Conservation (phyloP, 768 basidiomycete genomes). For the Suillus americanus region DNA sequence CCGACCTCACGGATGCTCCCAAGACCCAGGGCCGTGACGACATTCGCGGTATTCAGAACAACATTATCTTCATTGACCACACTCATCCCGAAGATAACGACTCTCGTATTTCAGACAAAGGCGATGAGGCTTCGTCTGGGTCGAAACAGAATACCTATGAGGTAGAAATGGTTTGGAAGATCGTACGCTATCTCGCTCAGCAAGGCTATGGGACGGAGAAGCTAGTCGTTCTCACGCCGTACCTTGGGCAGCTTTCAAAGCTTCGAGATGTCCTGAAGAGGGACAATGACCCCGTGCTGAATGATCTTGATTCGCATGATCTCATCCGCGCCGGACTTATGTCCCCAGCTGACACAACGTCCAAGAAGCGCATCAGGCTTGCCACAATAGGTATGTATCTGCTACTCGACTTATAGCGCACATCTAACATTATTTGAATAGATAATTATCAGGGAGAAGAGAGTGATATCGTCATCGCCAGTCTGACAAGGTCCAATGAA, state of each 20-base stretch:
- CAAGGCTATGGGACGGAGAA: slow-evolving; percentile 65
- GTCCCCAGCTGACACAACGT: slow-evolving; percentile 32
- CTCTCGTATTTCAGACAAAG: slow-evolving; percentile 38
- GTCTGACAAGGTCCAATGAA: slow-evolving; percentile 60
- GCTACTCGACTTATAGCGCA: background rate
- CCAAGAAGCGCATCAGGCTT: slow-evolving; percentile 50
- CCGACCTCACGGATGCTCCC: slow-evolving; percentile 56
- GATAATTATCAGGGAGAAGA: slow-evolving; percentile 82
- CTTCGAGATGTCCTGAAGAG: slow-evolving; percentile 45
- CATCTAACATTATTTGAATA: slow-evolving; percentile 19
- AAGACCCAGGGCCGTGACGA: slow-evolving; percentile 48
- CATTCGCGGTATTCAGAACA: slow-evolving; percentile 53
- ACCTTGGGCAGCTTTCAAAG: slow-evolving; percentile 61
- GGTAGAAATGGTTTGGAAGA: slow-evolving; percentile 63
- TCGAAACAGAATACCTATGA: slow-evolving; percentile 66
- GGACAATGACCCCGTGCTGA: slow-evolving; percentile 58
- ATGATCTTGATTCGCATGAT: slow-evolving; percentile 61
- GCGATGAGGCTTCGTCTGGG: slow-evolving; percentile 45
- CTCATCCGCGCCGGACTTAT: slow-evolving; percentile 58
- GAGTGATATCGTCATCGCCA: slow-evolving; percentile 63
- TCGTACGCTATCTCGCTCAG: slow-evolving; percentile 62
- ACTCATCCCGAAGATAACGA: slow-evolving; percentile 51
- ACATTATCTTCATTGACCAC: slow-evolving; percentile 65
- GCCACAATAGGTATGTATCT: slow-evolving; percentile 59
- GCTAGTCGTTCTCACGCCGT: slow-evolving; percentile 68